Base-by-base conservation (phyloP, 495 filamentous ascomycete species). In the Neurospora sp. region DNA sequence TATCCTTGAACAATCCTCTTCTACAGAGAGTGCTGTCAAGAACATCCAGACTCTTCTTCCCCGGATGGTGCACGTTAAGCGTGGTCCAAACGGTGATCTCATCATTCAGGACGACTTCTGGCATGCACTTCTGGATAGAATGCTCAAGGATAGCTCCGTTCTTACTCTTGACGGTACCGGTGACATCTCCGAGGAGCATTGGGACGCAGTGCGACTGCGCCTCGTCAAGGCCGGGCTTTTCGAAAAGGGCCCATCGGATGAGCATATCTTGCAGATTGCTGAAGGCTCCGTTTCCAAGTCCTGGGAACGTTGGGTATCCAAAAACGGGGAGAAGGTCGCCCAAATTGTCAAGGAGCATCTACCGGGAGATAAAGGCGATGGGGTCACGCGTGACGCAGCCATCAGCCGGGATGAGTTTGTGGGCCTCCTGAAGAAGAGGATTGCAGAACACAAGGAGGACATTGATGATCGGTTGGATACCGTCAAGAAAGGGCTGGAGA, bases 51-150 rank as follows among this genome's bases (percentile, higher is more conserved):
- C 45, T 0, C 71, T 82, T n/a, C 20, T 85, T 16, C 79, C 76
- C n/a, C 71, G 69, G n/a, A 53, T 84, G 7, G 78, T 84, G 4
- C 78, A 80, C 69, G 81, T 83, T 39, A 79, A 80, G 39, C 81
- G 85, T 72, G 75, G 53, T 16, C 45, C 80, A 39, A 75, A 75
- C 0, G 86, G 85, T 41, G 82, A 84, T 40, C 69, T 80, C 0
- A 75, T 82, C 59, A 84, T 89, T 68, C 78, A 85, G 3, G 79
- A 86, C 22, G 83, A 87, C 9, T 88, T 90, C 69, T 90, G 86
- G 87, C 79, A 83, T 68, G 88, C 87, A 4, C 74, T 90, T 22
- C 79, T 78, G 40, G 79, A 80, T 12, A 48, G 73, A 9, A 80
- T 83, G 38, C 69, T 71, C 27, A 71, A 72, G 5, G 84, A 85